phyloP scores from a whole-genome alignment of 305 asterid species.

The Plantago coronopus region DNA sequence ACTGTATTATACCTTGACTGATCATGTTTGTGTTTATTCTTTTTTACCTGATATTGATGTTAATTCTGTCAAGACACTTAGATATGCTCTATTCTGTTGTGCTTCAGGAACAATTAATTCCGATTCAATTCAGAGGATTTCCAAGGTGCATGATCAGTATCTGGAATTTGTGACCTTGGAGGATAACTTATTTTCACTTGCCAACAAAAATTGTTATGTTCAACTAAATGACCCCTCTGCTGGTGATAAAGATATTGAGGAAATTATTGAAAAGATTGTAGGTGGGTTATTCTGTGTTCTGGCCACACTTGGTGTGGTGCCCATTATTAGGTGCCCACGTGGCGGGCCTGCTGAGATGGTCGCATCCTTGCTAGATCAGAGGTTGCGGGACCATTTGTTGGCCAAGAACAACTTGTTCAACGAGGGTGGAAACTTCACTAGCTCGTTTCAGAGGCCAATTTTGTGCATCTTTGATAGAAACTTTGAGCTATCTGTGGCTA shows the following conservation, averaged over 20 bases:
- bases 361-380: slow-evolving; percentile 76
- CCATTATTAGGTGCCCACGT: slow-evolving; percentile 78
- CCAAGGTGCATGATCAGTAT: slow-evolving; percentile 82
- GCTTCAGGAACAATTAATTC: slow-evolving; percentile 56
- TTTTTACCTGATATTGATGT: too few species aligned
- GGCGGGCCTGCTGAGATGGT: slow-evolving; percentile 97
- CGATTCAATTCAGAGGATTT: slow-evolving; percentile 59
- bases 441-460: slow-evolving; percentile 82
- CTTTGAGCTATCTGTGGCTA: slow-evolving; percentile 73
- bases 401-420: slow-evolving; percentile 73
- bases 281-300: slow-evolving; percentile 68
- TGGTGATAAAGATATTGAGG: slow-evolving; percentile 73
- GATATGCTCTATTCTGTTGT: neutral
- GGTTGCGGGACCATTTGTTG: slow-evolving; percentile 76
- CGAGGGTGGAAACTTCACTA: slow-evolving; percentile 67
- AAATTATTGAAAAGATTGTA: slow-evolving; percentile 68
- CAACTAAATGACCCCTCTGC: slow-evolving; percentile 81
- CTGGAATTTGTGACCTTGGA: slow-evolving; percentile 75
- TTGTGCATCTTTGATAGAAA: slow-evolving; percentile 80
- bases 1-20: too few species aligned
- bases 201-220: slow-evolving; percentile 62
- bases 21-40: too few species aligned
- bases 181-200: slow-evolving; percentile 67
- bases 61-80: neutral
- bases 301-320: slow-evolving; percentile 83